Conservation (phyloP, 2,329 filamentous ascomycete genomes). For the Cladosporium sphaerospermum region DNA sequence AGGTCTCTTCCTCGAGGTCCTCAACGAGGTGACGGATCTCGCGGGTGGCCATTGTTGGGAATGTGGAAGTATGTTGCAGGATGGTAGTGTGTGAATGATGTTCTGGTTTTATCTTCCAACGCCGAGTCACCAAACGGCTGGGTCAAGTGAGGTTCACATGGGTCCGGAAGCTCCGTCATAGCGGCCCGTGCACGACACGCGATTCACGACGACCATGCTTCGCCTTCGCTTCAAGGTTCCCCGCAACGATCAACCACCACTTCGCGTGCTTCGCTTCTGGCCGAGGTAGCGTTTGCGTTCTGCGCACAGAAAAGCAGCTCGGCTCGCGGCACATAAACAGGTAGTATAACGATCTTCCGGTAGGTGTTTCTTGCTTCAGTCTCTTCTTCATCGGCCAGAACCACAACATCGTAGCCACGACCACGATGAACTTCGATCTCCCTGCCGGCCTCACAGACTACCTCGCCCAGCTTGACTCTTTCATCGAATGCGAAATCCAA, state of each 20-base stretch:
- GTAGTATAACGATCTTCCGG: neutral
- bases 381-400: neutral
- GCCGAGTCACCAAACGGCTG: neutral
- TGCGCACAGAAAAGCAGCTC: neutral
- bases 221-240: neutral
- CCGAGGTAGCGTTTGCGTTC: neutral
- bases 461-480: constrained; percentile 48
- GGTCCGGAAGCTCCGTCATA: neutral
- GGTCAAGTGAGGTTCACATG: neutral
- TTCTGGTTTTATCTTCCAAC: neutral
- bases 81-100: no score
- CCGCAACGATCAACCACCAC: neutral
- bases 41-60: neutral
- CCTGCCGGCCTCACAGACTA: constrained; percentile 47
- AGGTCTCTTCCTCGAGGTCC: constrained; percentile 26
- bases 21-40: constrained; percentile 5
- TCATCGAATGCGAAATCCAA: constrained; percentile 49
- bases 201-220: no score
- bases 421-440: constrained; percentile 50
- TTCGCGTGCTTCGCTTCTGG: neutral
- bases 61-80: no score
- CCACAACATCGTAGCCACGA: neutral
- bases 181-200: neutral
- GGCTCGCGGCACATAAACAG: no score
- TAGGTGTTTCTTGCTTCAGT: neutral